These are phyloP conservation scores for Triticum monococcum DNA, from an alignment of 176 grass and related monocot genomes.

Conservation along the genomic window DNA sequence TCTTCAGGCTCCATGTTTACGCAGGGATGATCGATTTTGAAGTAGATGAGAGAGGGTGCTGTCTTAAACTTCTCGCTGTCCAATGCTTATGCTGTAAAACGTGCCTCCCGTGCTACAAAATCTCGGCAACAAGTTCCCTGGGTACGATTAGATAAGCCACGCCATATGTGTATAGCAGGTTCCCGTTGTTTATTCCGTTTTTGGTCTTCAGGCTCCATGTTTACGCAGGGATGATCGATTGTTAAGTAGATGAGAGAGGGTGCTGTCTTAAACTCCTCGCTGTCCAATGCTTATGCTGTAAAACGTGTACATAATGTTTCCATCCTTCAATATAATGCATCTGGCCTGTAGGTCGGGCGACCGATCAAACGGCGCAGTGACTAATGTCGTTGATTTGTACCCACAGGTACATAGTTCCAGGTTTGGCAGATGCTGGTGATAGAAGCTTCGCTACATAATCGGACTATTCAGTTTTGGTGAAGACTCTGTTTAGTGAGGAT, in stretches of 20 bases:
- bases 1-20: slow-evolving; percentile 80
- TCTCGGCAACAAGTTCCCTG: slow-evolving; percentile 74
- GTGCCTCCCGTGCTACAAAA: slow-evolving; percentile 70
- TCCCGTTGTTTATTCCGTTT: background rate
- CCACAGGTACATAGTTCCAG: slow-evolving; percentile 85
- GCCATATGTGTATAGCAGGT: slow-evolving; percentile 4
- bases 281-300: background rate
- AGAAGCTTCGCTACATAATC: slow-evolving; percentile 78
- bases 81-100: background rate
- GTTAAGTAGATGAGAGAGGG: slow-evolving; percentile 93
- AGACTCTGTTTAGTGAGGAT: too few relatives aligned
- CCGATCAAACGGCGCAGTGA: background rate
- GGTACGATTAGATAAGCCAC: slow-evolving; percentile 43
- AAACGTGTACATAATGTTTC: background rate
- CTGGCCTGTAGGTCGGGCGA: too few relatives aligned
- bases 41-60: slow-evolving; percentile 96
- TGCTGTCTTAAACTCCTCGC: slow-evolving; percentile 32
- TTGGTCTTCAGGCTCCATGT: slow-evolving; percentile 66
- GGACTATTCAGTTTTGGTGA: background rate
- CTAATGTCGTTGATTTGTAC: background rate
- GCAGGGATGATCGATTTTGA: slow-evolving; percentile 84
- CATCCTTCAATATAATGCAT: background rate
- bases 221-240: slow-evolving; percentile 90
- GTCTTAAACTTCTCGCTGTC: background rate
- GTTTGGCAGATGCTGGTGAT: slow-evolving; percentile 89